Evolutionary conservation across 2,329 filamentous ascomycete species (phyloP).

Genomic region (Venturia aucupariae): DNA sequence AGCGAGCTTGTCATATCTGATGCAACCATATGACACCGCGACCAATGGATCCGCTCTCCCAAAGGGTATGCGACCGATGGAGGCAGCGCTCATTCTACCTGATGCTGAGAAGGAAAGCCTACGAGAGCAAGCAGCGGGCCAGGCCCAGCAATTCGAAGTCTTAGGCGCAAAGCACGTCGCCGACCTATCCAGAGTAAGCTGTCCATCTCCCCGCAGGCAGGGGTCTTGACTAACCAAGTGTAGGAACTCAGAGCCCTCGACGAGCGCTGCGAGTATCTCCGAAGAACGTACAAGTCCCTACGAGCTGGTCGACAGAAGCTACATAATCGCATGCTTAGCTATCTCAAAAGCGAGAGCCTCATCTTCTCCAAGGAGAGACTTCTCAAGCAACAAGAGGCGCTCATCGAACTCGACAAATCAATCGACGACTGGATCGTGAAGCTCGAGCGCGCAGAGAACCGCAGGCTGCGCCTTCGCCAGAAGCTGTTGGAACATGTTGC

Average conservation of each 20-base stretch:
- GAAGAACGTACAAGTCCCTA: constrained; percentile 65
- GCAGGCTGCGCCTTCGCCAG: constrained; percentile 64
- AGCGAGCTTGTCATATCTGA: neutral
- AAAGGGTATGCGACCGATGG: constrained; percentile 27
- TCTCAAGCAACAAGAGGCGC: constrained; percentile 69
- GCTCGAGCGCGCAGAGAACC: constrained; percentile 71
- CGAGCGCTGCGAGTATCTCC: constrained; percentile 68
- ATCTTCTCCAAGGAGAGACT: constrained; percentile 67
- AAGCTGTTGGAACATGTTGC: constrained; percentile 77
- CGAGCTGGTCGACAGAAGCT: constrained; percentile 67
- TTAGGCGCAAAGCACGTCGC: constrained; percentile 30
- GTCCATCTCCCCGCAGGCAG: neutral
- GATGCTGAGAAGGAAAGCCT: constrained; percentile 28
- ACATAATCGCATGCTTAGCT: constrained; percentile 67
- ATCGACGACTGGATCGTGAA: constrained; percentile 77
- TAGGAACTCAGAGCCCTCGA: constrained; percentile 68
- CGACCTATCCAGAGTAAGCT: constrained; percentile 50
- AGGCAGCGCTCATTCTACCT: constrained; percentile 26
- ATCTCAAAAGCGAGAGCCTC: constrained; percentile 60
- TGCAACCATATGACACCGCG: neutral
- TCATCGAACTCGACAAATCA: constrained; percentile 64
- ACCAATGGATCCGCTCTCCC: constrained; percentile 20
- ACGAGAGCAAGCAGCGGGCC: constrained; percentile 30
- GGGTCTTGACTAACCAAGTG: constrained; percentile 6
- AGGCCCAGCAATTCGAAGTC: constrained; percentile 33